phyloP scores from a whole-genome alignment of 768 basidiomycete species.

The Rhodotorula paludigena region DNA sequence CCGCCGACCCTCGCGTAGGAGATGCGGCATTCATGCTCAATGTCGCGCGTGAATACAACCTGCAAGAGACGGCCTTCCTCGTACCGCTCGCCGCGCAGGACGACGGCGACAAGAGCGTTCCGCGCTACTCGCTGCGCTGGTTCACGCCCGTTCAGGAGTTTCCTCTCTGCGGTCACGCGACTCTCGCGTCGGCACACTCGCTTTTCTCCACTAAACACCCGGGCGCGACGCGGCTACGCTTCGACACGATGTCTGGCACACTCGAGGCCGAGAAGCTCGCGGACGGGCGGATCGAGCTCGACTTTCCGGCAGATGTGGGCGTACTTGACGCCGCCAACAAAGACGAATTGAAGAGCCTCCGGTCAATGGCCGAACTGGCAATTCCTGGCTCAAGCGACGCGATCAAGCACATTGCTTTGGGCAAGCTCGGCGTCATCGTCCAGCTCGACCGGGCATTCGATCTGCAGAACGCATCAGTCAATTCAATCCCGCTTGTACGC shows the following conservation, averaged over 20 bases:
- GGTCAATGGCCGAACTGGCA: background rate
- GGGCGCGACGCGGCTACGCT: constrained; percentile 22
- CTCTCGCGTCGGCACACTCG: constrained; percentile 43
- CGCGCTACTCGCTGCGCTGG: constrained; percentile 42
- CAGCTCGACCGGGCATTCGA: constrained; percentile 7
- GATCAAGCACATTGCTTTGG: background rate
- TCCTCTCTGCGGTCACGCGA: constrained; percentile 43
- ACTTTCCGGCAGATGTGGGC: constrained; percentile 37
- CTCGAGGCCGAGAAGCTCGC: constrained; percentile 28
- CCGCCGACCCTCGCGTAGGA: background rate
- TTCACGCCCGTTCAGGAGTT: constrained; percentile 40
- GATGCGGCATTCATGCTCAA: constrained; percentile 8
- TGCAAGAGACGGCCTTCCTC: constrained; percentile 42
- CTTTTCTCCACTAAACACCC: constrained; percentile 33
- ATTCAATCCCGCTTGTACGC: background rate
- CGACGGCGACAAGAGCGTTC: background rate
- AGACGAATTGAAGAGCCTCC: background rate
- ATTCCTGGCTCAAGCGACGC: too few species aligned
- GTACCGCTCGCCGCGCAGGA: background rate
- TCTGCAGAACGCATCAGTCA: background rate
- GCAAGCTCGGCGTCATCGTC: constrained; percentile 5
- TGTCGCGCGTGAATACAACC: constrained; percentile 39
- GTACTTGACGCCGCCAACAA: background rate
- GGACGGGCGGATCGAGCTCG: constrained; percentile 37
- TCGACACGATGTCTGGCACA: constrained; percentile 39